A percentile compares a stretch with the other conserved stretches of the same genome.
Evolutionary conservation across 2,329 filamentous ascomycete species (phyloP).

Genomic region (Arthroderma sp.): DNA sequence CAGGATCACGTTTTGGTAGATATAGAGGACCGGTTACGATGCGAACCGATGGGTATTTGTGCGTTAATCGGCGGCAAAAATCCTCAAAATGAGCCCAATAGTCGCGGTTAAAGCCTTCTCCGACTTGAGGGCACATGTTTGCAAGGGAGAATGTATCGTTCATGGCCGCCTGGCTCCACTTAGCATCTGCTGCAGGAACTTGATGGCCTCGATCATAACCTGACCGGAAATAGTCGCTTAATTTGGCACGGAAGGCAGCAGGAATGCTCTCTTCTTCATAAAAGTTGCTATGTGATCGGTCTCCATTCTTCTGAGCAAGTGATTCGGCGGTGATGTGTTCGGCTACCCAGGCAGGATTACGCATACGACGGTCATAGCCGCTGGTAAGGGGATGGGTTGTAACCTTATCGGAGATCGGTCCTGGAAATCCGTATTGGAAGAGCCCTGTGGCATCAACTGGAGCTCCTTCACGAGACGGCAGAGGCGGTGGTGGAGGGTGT

Average conservation of each 20-base stretch:
- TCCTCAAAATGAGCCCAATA: constrained; percentile 99
- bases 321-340: constrained; percentile 93
- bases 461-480: constrained; percentile 20
- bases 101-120: constrained; percentile 95
- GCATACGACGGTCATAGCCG: constrained; percentile 74
- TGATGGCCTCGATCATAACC: constrained; percentile 96
- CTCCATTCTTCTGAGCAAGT: constrained; percentile 58
- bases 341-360: constrained; percentile 88
- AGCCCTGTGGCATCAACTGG: constrained; percentile 63
- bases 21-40: constrained; percentile 92
- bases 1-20: constrained; percentile 66
- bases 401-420: constrained; percentile 73
- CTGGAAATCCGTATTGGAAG: constrained; percentile 83
- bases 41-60: constrained; percentile 69
- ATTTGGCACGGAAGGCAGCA: constrained; percentile 70
- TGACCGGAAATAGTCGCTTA: constrained; percentile 88
- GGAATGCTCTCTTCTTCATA: constrained; percentile 70
- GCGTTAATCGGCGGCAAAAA: constrained; percentile 76
- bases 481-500: constrained; percentile 19
- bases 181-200: constrained; percentile 88
- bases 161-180: constrained; percentile 91
- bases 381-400: constrained; percentile 65
- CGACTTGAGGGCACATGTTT: constrained; percentile 98
- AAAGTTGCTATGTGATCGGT: constrained; percentile 74
- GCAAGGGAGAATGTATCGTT: constrained; percentile 83